phyloP scores from a whole-genome alignment of 352 stramenopile genomes.

The Pythium folliculosum region DNA sequence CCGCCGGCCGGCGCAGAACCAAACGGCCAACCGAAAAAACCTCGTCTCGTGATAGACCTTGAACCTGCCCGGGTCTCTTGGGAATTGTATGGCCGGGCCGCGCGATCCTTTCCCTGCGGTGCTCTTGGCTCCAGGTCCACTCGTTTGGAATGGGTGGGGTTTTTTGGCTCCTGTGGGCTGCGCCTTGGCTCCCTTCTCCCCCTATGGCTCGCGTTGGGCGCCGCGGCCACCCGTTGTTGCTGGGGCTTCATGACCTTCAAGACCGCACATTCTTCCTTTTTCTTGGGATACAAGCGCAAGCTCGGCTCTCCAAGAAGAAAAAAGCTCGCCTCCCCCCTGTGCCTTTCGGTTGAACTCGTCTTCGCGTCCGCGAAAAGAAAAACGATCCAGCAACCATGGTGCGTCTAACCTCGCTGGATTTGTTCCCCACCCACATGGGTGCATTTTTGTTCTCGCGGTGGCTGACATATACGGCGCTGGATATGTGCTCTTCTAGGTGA shows the following conservation, averaged over 20 bases:
- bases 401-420: conserved; percentile 1
- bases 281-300: conserved; percentile 32
- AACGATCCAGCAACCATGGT: conserved; percentile 34
- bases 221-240: conserved; percentile 17
- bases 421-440: not conserved
- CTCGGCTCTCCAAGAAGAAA: conserved; percentile 20
- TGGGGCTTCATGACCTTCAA: conserved; percentile 15
- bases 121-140: conserved; percentile 26
- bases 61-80: conserved; percentile 26
- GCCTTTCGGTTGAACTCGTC: conserved; percentile 15
- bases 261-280: conserved; percentile 35
- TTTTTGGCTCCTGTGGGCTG: conserved; percentile 21
- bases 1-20: conserved; percentile 1
- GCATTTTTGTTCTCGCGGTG: conserved; percentile 9
- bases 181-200: not conserved
- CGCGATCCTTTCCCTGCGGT: conserved; percentile 16
- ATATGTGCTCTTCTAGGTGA: conserved; percentile 79
- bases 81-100: conserved; percentile 19
- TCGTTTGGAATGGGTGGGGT: conserved; percentile 33
- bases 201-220: conserved; percentile 2
- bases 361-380: conserved; percentile 23
- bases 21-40: conserved; percentile 25
- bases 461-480: not conserved
- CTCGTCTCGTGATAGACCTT: conserved; percentile 13
- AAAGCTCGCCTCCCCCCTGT: not conserved